Percentiles rank a stretch among this genome's conserved stretches.
Evolutionary conservation across 805 yeast genomes (phyloP).

Genomic region (Phaffomyces thermotolerans): DNA sequence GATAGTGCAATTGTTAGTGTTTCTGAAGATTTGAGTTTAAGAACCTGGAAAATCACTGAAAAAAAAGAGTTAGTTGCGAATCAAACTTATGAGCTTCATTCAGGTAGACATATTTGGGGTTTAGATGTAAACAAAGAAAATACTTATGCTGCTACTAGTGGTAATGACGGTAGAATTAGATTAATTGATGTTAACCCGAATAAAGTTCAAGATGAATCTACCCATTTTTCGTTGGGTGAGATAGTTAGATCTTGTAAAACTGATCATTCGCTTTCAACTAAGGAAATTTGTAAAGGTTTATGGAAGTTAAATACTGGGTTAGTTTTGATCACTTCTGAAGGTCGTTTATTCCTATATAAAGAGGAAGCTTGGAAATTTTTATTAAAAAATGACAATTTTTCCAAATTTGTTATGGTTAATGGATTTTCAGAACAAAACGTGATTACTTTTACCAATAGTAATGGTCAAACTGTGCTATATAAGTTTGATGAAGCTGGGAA

Average conservation of each 20-base stretch:
- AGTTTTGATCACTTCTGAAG: constrained; percentile 52
- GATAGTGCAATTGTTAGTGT: constrained; percentile 47
- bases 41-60: constrained; percentile 57
- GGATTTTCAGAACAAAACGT: constrained; percentile 32
- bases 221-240: constrained; percentile 24
- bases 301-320: constrained; percentile 39
- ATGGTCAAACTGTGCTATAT: constrained; percentile 38
- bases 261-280: constrained; percentile 26
- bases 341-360: constrained; percentile 36
- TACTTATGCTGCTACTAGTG: constrained; percentile 69
- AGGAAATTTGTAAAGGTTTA: constrained; percentile 58
- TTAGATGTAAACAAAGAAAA: constrained; percentile 44
- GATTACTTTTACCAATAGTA: constrained; percentile 27
- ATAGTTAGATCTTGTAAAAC: constrained; percentile 26
- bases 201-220: constrained; percentile 26
- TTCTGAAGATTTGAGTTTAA: constrained; percentile 81
- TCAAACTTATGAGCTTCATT: constrained; percentile 57
- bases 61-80: constrained; percentile 21
- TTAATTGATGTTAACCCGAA: constrained; percentile 44
- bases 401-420: constrained; percentile 36
- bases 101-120: constrained; percentile 87
- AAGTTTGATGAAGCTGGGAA: constrained; percentile 33
- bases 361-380: constrained; percentile 24
- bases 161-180: constrained; percentile 84
- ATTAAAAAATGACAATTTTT: constrained; percentile 22